Evolutionary conservation across 192 early-diverging fungal genomes (phyloP), one percentile per base, ranked within the genome.

Genomic region (Tieghemiomyces parasiticus): DNA sequence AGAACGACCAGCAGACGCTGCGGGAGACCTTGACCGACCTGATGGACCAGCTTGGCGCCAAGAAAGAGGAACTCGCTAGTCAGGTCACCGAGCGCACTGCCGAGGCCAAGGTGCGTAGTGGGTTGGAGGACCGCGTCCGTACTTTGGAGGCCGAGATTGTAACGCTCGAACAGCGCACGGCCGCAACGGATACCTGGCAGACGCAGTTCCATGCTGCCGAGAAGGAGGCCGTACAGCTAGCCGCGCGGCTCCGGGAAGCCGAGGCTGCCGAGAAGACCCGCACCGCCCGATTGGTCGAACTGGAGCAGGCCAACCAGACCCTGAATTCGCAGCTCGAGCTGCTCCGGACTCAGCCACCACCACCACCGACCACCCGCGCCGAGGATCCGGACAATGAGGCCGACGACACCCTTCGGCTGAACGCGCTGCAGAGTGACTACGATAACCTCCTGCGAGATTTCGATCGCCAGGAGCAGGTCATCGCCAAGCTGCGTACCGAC

Each of bases 1-100:
- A 6, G 8, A 42, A 42, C 1, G 35, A 34, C 33, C n/a, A 31
- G 33, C n/a, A 10, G 26, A 30, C 4, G 13, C 33, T 58, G 55
- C 34, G 33, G 14, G 55, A 58, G 35, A 38, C 55, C 16, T 14
- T 58, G 55, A 10, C n/a, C n/a, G 55, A 58, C 19, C 35, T 58
- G 4, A 38, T 35, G 1, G 55, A 58, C 12, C n/a, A 26, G 24
- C 22, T 50, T 1, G 20, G 32, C 9, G 29, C 26, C 19, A n/a
- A 54, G 8, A 54, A 54, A 29, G 28, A 54, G 10, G 46, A 47
- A 24, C 20, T 24, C 25, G 20, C 20, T 22, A 47, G 20, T 3
- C 25, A 24, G 46, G 46, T 24, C 8, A 47, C 46, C 3, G 46
- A 47, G 8, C 46, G 46, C 25, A 47, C 46, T 1, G 46, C 19